Evolutionary conservation across 148 eudicot genomes (phyloP).

Genomic region (Chenopodium berlandieri): DNA sequence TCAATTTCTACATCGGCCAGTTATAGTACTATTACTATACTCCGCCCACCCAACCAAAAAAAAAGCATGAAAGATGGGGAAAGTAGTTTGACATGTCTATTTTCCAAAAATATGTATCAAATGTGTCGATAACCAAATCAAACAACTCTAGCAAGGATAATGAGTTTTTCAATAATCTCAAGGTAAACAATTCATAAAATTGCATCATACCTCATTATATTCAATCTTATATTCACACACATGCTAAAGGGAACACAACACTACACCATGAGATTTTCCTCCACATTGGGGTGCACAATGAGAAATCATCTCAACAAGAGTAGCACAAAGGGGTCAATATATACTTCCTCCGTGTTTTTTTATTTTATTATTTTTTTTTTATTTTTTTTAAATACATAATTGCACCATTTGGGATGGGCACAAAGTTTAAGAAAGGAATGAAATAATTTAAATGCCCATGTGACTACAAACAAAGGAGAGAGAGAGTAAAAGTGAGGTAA

Average conservation of each 20-base stretch:
- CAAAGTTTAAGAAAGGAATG: too few species aligned
- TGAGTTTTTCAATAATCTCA: background rate
- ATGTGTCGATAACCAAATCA: background rate
- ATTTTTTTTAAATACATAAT: too few species aligned
- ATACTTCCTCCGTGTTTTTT: too few species aligned
- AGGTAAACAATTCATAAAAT: background rate
- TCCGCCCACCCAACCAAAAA: too few species aligned
- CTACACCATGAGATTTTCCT: background rate
- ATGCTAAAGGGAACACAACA: background rate
- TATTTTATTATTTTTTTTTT: too few species aligned
- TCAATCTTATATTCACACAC: background rate
- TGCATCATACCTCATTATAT: background rate
- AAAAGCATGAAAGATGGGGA: background rate
- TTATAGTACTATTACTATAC: too few species aligned
- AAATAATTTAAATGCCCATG: too few species aligned
- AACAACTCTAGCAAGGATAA: background rate
- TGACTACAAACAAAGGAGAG: too few species aligned
- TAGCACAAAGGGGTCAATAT: background rate
- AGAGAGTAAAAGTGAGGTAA: too few species aligned
- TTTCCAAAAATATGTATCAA: background rate
- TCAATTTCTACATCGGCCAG: background rate
- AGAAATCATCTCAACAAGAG: background rate
- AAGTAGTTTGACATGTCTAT: background rate
- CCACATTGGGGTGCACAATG: background rate
- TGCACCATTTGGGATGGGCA: too few species aligned